A percentile compares a stretch with the other conserved stretches of the same genome.
Conservation (phyloP, 75 land plant genomes). For the Pinus albicaulis region DNA sequence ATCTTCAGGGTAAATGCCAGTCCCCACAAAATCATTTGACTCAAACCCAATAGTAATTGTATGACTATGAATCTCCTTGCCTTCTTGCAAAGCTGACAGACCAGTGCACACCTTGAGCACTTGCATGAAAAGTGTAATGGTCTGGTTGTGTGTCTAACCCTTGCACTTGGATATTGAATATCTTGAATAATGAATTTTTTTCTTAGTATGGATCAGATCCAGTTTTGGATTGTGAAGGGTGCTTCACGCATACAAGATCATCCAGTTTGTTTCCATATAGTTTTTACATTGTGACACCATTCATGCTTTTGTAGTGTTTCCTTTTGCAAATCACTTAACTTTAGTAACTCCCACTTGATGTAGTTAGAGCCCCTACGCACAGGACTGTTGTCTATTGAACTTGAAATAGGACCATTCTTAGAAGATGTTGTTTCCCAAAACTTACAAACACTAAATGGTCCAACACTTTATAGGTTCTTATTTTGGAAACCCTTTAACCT, state of each 20-base stretch:
- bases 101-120: too few species aligned
- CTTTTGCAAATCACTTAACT: conserved; percentile 44
- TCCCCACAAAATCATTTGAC: too few species aligned
- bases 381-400: conserved; percentile 77
- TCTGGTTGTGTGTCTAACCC: too few species aligned
- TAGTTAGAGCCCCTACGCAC: conserved; percentile 65
- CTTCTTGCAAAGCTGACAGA: too few species aligned
- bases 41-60: too few species aligned
- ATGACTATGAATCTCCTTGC: too few species aligned
- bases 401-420: conserved; percentile 52
- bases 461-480: conserved; percentile 26
- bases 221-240: not conserved
- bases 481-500: conserved; percentile 37
- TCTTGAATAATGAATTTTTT: not conserved
- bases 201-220: too few species aligned
- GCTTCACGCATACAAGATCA: conserved; percentile 77
- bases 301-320: conserved; percentile 62
- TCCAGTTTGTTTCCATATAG: conserved; percentile 92
- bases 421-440: conserved; percentile 59
- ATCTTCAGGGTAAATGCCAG: too few species aligned
- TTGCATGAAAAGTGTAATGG: too few species aligned
- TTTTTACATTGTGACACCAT: conserved; percentile 71
- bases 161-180: not conserved
- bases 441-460: too few species aligned
- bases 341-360: conserved; percentile 70